A percentile compares a stretch with the other conserved stretches of the same genome.
Conservation (phyloP, 768 basidiomycete species). For the Candolleomyces efflorescens region DNA sequence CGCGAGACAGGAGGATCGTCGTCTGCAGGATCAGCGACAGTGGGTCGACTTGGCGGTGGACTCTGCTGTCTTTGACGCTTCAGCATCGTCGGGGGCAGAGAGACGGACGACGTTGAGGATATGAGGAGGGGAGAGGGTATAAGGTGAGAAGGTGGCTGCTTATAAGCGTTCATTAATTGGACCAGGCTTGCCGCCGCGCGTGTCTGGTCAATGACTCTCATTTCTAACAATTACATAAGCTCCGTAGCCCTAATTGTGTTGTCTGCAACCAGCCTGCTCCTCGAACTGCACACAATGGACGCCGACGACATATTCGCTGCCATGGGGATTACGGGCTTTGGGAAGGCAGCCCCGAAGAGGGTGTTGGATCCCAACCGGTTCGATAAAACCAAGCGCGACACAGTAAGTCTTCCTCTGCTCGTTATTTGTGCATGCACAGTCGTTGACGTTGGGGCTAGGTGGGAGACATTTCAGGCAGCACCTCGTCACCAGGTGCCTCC, state of each 20-base stretch:
- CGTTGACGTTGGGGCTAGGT: not conserved
- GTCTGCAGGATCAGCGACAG: constrained; percentile 18
- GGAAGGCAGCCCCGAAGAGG: constrained; percentile 64
- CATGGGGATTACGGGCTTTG: constrained; percentile 85
- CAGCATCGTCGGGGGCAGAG: constrained; percentile 37
- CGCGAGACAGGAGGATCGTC: constrained; percentile 23
- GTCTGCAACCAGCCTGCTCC: not conserved
- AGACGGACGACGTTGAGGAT: not conserved
- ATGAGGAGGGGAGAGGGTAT: constrained; percentile 12
- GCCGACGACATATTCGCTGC: constrained; percentile 72
- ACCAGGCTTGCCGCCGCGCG: not conserved
- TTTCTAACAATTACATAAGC: constrained; percentile 10
- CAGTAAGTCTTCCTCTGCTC: constrained; percentile 22
- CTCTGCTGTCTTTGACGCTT: constrained; percentile 49
- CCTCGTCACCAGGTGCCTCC: constrained; percentile 17
- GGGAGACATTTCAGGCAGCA: not conserved
- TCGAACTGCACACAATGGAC: constrained; percentile 21
- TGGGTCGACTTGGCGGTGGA: constrained; percentile 26
- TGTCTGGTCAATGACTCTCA: not conserved
- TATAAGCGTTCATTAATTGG: constrained; percentile 9
- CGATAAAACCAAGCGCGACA: constrained; percentile 66
- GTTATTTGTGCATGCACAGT: constrained; percentile 6
- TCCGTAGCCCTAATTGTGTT: constrained; percentile 1
- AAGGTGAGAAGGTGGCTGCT: constrained; percentile 16
- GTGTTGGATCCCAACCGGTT: constrained; percentile 73